phyloP scores from a whole-genome alignment of 305 asterid genomes.

The Solanum hybrid region DNA sequence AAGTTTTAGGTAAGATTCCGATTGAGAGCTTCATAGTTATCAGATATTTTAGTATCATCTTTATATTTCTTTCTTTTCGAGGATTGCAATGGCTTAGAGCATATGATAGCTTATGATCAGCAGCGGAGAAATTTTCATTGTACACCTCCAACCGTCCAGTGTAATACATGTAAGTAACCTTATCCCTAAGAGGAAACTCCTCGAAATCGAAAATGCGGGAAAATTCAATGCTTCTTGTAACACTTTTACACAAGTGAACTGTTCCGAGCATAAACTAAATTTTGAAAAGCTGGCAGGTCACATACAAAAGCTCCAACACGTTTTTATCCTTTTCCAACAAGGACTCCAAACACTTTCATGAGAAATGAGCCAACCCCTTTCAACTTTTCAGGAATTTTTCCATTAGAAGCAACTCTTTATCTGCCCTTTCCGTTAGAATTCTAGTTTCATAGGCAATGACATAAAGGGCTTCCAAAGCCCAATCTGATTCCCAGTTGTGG shows the following conservation, averaged over 20 bases:
- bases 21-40: slow-evolving; percentile 93
- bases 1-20: slow-evolving; percentile 60
- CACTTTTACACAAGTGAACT: slow-evolving; percentile 86
- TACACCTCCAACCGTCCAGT: slow-evolving; percentile 95
- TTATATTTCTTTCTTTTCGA: slow-evolving; percentile 64
- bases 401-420: slow-evolving; percentile 71
- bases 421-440: slow-evolving; percentile 93
- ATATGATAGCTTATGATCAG: slow-evolving; percentile 83
- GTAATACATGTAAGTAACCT: slow-evolving; percentile 95
- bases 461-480: slow-evolving; percentile 91
- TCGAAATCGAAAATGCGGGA: slow-evolving; percentile 87
- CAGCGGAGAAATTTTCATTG: slow-evolving; percentile 90
- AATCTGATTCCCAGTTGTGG: slow-evolving; percentile 93
- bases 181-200: slow-evolving; percentile 92
- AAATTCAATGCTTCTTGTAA: slow-evolving; percentile 89
- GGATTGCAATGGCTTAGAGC: slow-evolving; percentile 65
- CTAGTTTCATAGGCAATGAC: slow-evolving; percentile 80
- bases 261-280: slow-evolving; percentile 95
- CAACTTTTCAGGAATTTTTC: slow-evolving; percentile 79
- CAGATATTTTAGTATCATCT: slow-evolving; percentile 93
- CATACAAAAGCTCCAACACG: slow-evolving; percentile 88
- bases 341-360: slow-evolving; percentile 93
- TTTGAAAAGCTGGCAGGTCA: slow-evolving; percentile 87
- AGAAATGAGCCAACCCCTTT: slow-evolving; percentile 94
- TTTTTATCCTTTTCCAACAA: slow-evolving; percentile 92